Evolutionary conservation across 768 basidiomycete genomes (phyloP), one percentile per base, ranked within the genome.

Genomic region (Leccinum ochraceum): DNA sequence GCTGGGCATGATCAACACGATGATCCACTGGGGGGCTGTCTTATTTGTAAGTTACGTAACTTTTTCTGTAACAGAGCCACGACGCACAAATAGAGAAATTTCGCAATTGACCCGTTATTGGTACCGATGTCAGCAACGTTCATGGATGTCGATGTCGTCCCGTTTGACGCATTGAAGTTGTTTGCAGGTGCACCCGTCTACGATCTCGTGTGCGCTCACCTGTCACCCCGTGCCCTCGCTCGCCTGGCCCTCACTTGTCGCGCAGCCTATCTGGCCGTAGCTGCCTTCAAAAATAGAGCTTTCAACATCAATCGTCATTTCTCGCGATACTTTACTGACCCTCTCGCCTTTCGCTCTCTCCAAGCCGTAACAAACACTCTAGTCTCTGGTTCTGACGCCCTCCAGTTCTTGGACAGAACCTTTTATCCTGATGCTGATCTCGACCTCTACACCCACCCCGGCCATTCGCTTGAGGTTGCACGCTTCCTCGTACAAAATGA

Each of bases 341-440:
- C 75, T 6, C n/a, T 69, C n/a, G 66, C 67, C 6, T 84, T 84
- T 59, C 76, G 83, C 17, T 66, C 62, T 5, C 69, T 83, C 4
- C 83, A 82, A 65, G 76, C 74, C 0, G 63, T 58, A 14, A 82
- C 80, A 0, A 78, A 75, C 39, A 76, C 78, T 0, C 63, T 86
- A 20, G 78, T 86, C 24, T 85, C 84, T 3, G 84, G 84, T 10
- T 84, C 84, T 0, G 74, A 71, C 28, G 83, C 83, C 0, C 75
- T 85, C 3, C 84, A 86, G 54, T 83, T 84, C 63, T 74, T 86
- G 46, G 79, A 80, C 54, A 66, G 82, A 17, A 63, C 72, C 0
- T 69, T 70, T 44, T 84, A 83, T 60, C 71, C 75, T 3, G 75
- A 75, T 5, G 76, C 83, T 0, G 83, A 85, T 62, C 76, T 86